phyloP scores from a whole-genome alignment of 2,329 filamentous ascomycete genomes.

The Penicillium vulpinum region DNA sequence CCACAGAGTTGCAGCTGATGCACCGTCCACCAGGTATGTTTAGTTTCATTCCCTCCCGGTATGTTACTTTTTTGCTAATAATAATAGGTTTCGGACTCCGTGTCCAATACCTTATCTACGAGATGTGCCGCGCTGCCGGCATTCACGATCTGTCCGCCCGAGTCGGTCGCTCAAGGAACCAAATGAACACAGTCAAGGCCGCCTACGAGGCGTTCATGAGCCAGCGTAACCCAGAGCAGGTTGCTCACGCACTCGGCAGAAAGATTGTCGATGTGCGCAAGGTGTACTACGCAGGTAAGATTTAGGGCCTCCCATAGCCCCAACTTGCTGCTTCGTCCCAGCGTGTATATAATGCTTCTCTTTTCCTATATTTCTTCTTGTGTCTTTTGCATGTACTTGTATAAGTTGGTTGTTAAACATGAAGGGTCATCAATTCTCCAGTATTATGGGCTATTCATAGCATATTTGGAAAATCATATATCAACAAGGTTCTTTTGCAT shows the following conservation, averaged over 20 bases:
- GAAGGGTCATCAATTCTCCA: slow-evolving; percentile 18
- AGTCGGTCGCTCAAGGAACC: slow-evolving; percentile 84
- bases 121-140: slow-evolving; percentile 84
- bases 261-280: slow-evolving; percentile 95
- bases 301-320: slow-evolving; percentile 44
- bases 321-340: slow-evolving; percentile 17
- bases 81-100: slow-evolving; percentile 84
- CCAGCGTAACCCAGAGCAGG: slow-evolving; percentile 84
- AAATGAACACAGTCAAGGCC: slow-evolving; percentile 97
- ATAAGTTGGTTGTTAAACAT: slow-evolving; percentile 22
- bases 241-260: slow-evolving; percentile 84
- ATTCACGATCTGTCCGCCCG: slow-evolving; percentile 82
- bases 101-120: slow-evolving; percentile 87
- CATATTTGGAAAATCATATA: slow-evolving; percentile 15
- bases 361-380: slow-evolving; percentile 22
- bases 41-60: neutral
- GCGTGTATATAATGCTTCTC: slow-evolving; percentile 28
- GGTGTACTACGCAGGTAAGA: slow-evolving; percentile 88
- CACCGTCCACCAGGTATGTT: slow-evolving; percentile 80
- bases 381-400: slow-evolving; percentile 35
- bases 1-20: slow-evolving; percentile 79
- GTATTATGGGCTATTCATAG: slow-evolving; percentile 7
- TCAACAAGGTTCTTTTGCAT: slow-evolving; percentile 1
- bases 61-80: slow-evolving; percentile 10
- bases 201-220: slow-evolving; percentile 76